A percentile compares a stretch with the other conserved stretches of the same genome.
phyloP scores from a whole-genome alignment of 1,284 basidiomycete species.

The Pholiota adiposa region DNA sequence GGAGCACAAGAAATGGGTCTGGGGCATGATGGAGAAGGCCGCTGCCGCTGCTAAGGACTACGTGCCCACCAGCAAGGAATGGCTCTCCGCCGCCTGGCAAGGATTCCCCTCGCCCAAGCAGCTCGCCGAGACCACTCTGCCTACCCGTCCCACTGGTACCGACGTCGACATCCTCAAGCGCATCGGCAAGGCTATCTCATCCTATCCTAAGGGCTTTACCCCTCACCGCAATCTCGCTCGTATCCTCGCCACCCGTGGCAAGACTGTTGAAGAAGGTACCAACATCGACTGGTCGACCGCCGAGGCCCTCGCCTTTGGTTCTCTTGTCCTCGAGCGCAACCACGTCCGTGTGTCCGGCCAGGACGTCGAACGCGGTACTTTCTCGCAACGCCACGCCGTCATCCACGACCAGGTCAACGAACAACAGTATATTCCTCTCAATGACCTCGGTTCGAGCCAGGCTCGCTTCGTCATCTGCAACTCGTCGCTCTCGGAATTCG shows the following conservation, averaged over 20 bases:
- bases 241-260: constrained; percentile 88
- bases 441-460: constrained; percentile 87
- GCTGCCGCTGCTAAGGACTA: constrained; percentile 92
- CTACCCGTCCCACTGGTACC: constrained; percentile 87
- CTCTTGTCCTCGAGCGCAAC: constrained; percentile 90
- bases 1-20: constrained; percentile 99
- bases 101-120: constrained; percentile 98
- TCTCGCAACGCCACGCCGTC: constrained; percentile 99
- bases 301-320: constrained; percentile 96
- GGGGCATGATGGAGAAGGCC: constrained; percentile 97
- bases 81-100: constrained; percentile 98
- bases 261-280: constrained; percentile 88
- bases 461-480: constrained; percentile 96
- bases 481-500: constrained; percentile 96
- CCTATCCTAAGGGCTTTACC: constrained; percentile 84
- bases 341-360: constrained; percentile 98
- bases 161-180: constrained; percentile 81
- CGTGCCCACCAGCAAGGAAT: constrained; percentile 91
- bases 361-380: constrained; percentile 99
- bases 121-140: constrained; percentile 90
- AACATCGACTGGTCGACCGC: constrained; percentile 99
- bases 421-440: constrained; percentile 87
- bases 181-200: constrained; percentile 87
- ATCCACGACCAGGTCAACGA: constrained; percentile 97
- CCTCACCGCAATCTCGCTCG: constrained; percentile 95